Evolutionary conservation across 768 basidiomycete species (phyloP).

Genomic region (Hericium alpestre): DNA sequence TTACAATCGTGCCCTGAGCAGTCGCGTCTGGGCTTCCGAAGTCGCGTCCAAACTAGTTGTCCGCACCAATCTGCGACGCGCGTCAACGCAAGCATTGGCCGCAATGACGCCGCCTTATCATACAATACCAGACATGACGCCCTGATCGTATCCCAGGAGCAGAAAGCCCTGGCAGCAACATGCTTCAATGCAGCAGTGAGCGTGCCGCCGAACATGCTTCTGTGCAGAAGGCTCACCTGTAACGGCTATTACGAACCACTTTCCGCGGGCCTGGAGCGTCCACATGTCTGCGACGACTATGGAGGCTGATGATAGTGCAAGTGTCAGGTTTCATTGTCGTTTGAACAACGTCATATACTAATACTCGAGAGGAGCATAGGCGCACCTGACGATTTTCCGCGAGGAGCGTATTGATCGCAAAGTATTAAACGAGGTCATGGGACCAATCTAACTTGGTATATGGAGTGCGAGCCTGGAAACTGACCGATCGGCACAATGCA

Average conservation of each 20-base stretch:
- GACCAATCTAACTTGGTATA: no score
- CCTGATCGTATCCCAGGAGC: background rate
- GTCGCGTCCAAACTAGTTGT: background rate
- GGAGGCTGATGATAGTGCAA: no score
- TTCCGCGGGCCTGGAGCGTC: background rate
- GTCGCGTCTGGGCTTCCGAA: background rate
- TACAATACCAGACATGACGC: slow-evolving; percentile 12
- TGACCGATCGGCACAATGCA: no score
- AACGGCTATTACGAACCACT: background rate
- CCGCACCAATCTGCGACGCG: background rate
- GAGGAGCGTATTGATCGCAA: no score
- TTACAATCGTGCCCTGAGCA: background rate
- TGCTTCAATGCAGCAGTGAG: background rate
- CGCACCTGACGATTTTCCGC: no score
- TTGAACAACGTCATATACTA: no score
- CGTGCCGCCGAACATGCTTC: background rate
- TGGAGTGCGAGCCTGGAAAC: no score
- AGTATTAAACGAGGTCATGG: no score
- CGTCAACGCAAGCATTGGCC: background rate
- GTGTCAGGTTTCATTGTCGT: no score
- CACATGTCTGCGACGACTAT: no score
- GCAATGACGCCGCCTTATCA: background rate
- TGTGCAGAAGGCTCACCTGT: background rate
- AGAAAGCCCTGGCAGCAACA: background rate
- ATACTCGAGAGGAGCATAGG: no score